Conservation (phyloP, 768 basidiomycete genomes). For the Tricholoma matsutake region DNA sequence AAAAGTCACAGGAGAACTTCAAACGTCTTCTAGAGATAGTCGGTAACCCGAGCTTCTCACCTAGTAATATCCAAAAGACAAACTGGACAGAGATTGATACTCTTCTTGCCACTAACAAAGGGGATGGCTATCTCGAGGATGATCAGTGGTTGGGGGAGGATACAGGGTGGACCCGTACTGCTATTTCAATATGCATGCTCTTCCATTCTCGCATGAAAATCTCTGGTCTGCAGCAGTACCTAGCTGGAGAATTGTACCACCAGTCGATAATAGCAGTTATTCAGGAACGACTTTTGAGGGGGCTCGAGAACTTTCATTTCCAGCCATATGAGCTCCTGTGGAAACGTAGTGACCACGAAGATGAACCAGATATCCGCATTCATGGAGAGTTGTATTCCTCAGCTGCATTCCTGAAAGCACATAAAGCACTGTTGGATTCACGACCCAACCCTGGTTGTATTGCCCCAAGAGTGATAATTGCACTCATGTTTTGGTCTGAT, state of each 20-base stretch:
- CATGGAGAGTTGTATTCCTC: no score
- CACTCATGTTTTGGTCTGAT: no score
- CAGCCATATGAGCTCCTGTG: slow-evolving; percentile 18
- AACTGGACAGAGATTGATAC: slow-evolving; percentile 7
- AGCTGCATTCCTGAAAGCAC: no score
- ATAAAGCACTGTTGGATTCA: no score
- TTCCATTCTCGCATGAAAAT: slow-evolving; percentile 16
- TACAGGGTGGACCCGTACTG: background rate
- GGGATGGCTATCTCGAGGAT: background rate
- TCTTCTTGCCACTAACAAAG: background rate
- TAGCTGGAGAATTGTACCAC: slow-evolving; percentile 15
- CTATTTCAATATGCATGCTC: background rate
- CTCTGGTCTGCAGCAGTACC: background rate
- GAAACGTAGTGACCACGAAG: background rate
- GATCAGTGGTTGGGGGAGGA: background rate
- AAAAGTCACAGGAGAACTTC: no score
- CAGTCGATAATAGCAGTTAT: slow-evolving; percentile 17
- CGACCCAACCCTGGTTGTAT: no score
- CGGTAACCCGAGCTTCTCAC: no score
- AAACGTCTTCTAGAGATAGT: no score
- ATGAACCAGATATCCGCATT: no score
- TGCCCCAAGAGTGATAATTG: no score
- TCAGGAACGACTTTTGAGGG: slow-evolving; percentile 4
- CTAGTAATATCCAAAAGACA: no score
- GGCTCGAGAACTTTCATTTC: slow-evolving; percentile 13